Conservation (phyloP, 352 stramenopile species). For the Pythium volutum region DNA sequence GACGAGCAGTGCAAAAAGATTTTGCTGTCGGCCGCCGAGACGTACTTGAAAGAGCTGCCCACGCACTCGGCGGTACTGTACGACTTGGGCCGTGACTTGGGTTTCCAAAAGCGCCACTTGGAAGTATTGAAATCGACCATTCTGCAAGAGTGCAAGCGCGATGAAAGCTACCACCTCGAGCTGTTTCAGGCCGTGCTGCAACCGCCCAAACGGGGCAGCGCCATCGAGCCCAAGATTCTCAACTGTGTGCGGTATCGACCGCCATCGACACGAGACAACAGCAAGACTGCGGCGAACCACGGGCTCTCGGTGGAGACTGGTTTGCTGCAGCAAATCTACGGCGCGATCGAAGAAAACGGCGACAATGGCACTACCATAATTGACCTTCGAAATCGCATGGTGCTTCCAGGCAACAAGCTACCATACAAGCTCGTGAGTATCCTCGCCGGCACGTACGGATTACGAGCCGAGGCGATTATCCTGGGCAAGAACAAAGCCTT, state of each 20-base stretch:
- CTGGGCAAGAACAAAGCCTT: slow-evolving; percentile 83
- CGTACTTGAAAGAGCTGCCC: slow-evolving; percentile 57
- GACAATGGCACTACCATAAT: slow-evolving; percentile 66
- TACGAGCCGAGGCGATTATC: slow-evolving; percentile 75
- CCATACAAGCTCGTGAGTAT: slow-evolving; percentile 77
- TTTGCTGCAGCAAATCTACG: slow-evolving; percentile 67
- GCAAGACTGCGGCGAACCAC: slow-evolving; percentile 3
- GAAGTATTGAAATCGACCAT: slow-evolving; percentile 65
- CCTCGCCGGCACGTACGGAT: slow-evolving; percentile 59
- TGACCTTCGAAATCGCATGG: slow-evolving; percentile 68
- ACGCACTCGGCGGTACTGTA: slow-evolving; percentile 63
- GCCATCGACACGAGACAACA: slow-evolving; percentile 7
- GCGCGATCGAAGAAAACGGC: slow-evolving; percentile 64
- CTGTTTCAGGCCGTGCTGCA: slow-evolving; percentile 76
- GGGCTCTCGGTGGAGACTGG: slow-evolving; percentile 69
- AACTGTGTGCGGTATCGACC: slow-evolving; percentile 77
- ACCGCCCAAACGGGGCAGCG: slow-evolving; percentile 39
- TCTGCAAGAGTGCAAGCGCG: slow-evolving; percentile 60
- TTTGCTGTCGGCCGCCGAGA: slow-evolving; percentile 46
- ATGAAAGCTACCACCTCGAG: slow-evolving; percentile 59
- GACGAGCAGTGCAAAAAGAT: slow-evolving; percentile 77
- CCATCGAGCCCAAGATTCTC: slow-evolving; percentile 66
- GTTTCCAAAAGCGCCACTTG: slow-evolving; percentile 64
- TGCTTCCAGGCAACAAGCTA: slow-evolving; percentile 68
- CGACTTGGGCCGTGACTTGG: slow-evolving; percentile 65